Conservation (phyloP, 768 basidiomycete species). For the Leucocoprinus leucothites region DNA sequence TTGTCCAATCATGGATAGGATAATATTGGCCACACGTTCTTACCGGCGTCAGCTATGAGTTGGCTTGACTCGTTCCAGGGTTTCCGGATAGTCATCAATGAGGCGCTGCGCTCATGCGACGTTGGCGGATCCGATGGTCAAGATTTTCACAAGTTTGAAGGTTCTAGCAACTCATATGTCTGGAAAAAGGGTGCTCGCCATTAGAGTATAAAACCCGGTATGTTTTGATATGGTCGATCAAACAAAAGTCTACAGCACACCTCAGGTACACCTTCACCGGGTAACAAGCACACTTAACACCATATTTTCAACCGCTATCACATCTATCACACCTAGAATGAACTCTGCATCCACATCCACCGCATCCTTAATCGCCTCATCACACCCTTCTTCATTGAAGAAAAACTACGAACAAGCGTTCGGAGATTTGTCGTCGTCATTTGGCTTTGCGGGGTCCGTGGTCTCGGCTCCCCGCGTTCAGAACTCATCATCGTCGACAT, state of each 20-base stretch:
- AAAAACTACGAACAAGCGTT: constrained; percentile 8
- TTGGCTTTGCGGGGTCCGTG: constrained; percentile 2
- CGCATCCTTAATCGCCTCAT: constrained; percentile 1
- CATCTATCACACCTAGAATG: background rate
- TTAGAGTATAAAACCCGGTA: too few species aligned
- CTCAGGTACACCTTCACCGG: background rate
- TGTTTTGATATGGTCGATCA: background rate
- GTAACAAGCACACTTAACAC: background rate
- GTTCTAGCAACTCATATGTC: too few species aligned
- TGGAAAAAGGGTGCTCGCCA: too few species aligned
- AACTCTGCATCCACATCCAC: constrained; percentile 7
- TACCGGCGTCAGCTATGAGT: too few species aligned
- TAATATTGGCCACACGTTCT: too few species aligned
- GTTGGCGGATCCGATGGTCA: too few species aligned
- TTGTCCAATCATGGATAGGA: too few species aligned
- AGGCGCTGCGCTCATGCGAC: too few species aligned
- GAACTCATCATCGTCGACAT: background rate
- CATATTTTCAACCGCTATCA: background rate
- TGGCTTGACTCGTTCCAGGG: too few species aligned
- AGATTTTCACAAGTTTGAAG: too few species aligned
- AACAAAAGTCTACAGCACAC: background rate
- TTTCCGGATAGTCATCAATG: too few species aligned
- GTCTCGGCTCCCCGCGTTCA: background rate
- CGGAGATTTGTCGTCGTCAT: constrained; percentile 8
- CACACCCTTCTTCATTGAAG: background rate